Conservation (phyloP, 306 rosid species). For the Senna tora region DNA sequence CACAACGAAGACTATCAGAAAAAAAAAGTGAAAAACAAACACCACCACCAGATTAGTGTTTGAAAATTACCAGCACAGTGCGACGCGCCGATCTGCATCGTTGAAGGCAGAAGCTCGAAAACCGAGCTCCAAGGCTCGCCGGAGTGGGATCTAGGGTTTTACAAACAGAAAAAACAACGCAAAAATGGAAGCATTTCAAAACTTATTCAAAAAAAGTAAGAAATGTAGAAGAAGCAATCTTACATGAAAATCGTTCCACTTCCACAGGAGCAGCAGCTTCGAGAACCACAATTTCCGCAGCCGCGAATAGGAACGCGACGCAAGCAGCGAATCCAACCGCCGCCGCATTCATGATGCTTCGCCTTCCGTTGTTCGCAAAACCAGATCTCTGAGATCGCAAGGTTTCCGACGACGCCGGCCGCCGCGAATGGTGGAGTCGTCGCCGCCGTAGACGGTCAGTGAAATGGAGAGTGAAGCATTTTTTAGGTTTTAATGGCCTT, state of each 20-base stretch:
- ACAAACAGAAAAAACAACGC: background rate
- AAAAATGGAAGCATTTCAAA: background rate
- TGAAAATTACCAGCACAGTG: too few relatives aligned
- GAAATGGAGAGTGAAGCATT: background rate
- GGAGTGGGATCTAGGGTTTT: too few relatives aligned
- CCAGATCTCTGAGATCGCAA: background rate
- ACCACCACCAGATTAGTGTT: too few relatives aligned
- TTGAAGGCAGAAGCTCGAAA: too few relatives aligned
- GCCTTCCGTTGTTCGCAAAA: background rate
- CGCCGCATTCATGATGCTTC: background rate
- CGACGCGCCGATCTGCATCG: too few relatives aligned
- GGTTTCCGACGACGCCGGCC: background rate
- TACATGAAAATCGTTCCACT: slow-evolving; percentile 10
- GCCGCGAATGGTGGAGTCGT: too few relatives aligned
- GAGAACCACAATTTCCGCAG: background rate
- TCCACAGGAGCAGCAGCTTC: background rate
- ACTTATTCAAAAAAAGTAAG: background rate
- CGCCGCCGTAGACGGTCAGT: too few relatives aligned
- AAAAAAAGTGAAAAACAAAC: too few relatives aligned
- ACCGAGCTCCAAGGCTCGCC: too few relatives aligned
- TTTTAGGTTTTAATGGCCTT: background rate
- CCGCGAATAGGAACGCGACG: background rate
- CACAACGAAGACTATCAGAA: too few relatives aligned
- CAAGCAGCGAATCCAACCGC: background rate
- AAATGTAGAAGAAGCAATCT: background rate